These are phyloP conservation scores for Paxillus ammoniavirescens DNA, from an alignment of 768 basidiomycete species.

Conservation along the genomic window DNA sequence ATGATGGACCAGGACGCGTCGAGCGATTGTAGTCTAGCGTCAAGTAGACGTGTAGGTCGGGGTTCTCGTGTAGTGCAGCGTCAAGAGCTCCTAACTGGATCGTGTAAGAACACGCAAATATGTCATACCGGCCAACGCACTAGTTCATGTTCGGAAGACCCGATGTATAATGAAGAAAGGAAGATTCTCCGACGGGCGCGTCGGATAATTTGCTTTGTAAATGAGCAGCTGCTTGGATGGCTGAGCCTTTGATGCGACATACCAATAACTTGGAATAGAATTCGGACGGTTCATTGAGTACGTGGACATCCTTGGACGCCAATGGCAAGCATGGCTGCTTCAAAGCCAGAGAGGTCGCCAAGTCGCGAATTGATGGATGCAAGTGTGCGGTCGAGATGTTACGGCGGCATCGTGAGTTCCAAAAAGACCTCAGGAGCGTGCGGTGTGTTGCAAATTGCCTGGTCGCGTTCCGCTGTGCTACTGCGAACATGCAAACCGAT, in stretches of 20 bases:
- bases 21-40: constrained; percentile 81
- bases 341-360: constrained; percentile 34
- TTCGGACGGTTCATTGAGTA: constrained; percentile 55
- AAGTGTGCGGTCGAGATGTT: constrained; percentile 30
- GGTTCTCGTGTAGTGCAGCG: constrained; percentile 55
- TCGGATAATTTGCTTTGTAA: constrained; percentile 64
- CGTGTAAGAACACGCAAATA: not conserved
- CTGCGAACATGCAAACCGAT: constrained; percentile 3
- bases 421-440: constrained; percentile 1
- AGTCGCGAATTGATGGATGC: constrained; percentile 37
- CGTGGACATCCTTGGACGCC: constrained; percentile 44
- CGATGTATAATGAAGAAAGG: constrained; percentile 89
- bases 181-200: constrained; percentile 81
- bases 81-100: constrained; percentile 72
- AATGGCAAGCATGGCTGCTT: constrained; percentile 50
- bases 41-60: constrained; percentile 63
- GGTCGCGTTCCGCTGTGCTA: constrained; percentile 1
- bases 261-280: constrained; percentile 61
- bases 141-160: constrained; percentile 72
- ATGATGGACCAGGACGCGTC: constrained; percentile 68
- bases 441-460: constrained; percentile 1
- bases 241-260: constrained; percentile 23
- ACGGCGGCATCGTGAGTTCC: constrained; percentile 25
- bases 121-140: constrained; percentile 44
- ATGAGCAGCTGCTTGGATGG: not conserved